Percentiles rank a stretch among this genome's conserved stretches.
Evolutionary conservation across 2,329 filamentous ascomycete genomes (phyloP).

Genomic region (Aspergillus hiratsukae): DNA sequence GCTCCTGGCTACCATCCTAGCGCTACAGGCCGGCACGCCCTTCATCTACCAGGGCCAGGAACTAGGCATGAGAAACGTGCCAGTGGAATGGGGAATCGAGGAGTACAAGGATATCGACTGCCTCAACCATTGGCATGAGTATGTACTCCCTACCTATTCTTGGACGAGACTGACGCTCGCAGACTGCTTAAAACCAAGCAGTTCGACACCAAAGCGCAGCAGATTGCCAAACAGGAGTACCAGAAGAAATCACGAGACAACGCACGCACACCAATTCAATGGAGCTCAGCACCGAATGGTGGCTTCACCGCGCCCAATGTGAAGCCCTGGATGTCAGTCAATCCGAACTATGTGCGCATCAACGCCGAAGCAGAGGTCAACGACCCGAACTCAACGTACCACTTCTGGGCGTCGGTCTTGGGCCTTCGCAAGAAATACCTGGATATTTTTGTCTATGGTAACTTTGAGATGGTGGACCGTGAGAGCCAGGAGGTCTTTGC

Average conservation of each 20-base stretch:
- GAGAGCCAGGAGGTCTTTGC: constrained; percentile 53
- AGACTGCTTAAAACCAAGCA: constrained; percentile 30
- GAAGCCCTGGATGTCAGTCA: constrained; percentile 67
- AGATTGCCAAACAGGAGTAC: constrained; percentile 30
- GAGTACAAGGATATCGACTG: constrained; percentile 67
- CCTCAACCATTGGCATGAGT: constrained; percentile 52
- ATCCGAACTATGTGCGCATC: constrained; percentile 57
- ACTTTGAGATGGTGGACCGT: constrained; percentile 53
- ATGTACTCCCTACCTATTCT: constrained; percentile 15
- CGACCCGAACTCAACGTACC: constrained; percentile 49
- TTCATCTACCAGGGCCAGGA: constrained; percentile 70
- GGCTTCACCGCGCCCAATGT: constrained; percentile 57
- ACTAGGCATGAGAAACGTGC: constrained; percentile 63
- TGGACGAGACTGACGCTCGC: background rate
- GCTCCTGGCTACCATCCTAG: constrained; percentile 56
- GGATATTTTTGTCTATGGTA: constrained; percentile 64
- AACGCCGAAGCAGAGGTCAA: constrained; percentile 53
- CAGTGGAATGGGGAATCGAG: constrained; percentile 55
- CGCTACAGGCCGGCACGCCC: constrained; percentile 56
- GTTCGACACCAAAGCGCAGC: constrained; percentile 25
- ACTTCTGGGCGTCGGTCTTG: constrained; percentile 60
- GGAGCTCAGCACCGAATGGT: constrained; percentile 56
- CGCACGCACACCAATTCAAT: constrained; percentile 67
- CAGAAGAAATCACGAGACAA: constrained; percentile 57
- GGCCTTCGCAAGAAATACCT: constrained; percentile 55